Evolutionary conservation across 83 land plant genomes (phyloP), one percentile per base, ranked within the genome.

Genomic region (Diphasiastrum complanatum): DNA sequence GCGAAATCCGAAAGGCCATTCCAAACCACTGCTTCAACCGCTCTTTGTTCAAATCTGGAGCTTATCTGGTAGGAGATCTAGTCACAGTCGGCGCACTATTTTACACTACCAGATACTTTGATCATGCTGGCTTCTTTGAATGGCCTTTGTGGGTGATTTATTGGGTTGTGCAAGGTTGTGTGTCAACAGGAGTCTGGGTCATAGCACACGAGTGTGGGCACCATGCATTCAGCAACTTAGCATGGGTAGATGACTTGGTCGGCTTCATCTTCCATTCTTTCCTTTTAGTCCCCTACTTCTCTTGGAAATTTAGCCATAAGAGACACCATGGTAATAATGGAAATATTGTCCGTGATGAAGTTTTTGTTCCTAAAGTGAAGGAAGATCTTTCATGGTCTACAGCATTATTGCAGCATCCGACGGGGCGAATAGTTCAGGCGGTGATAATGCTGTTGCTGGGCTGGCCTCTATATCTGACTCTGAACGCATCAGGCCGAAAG

Each of bases 141-240:
- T 66, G 71, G 78, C 24, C 68, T 19, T 38, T 74, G 32, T 78
- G 87, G 85, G 50, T 58, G 2, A 23, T 60, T 12, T 84, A 84
- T 69, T 77, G 81, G 84, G 54, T 55, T 27, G 50, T 26, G 10
- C 75, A 71, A 31, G 84, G 84, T 2, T 81, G 84, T 61, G 72
- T 81, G 11, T 43, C 66, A 11, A 81, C 84, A n/a, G 82, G 84
- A 0, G 72, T 81, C 40, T 81, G 84, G 84, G 84, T 81, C 50
- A 78, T 81, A 25, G 84, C 84, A 8, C 84, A 81, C 54, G 84
- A 81, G 36, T 81, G 84, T 41, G 84, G 84, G 28, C 84, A 81
- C 65, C 82, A 78, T 32, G 84, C 84, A 48, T 81, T 81, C 78
- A 73, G 78, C 50, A 69, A 74, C 66, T 74, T 66, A 61, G 61